Percentiles rank a stretch among this genome's conserved stretches.
These are phyloP conservation scores for Coix lacrymajobi DNA, from an alignment of 176 grass and related monocot genomes.

Conservation along the genomic window DNA sequence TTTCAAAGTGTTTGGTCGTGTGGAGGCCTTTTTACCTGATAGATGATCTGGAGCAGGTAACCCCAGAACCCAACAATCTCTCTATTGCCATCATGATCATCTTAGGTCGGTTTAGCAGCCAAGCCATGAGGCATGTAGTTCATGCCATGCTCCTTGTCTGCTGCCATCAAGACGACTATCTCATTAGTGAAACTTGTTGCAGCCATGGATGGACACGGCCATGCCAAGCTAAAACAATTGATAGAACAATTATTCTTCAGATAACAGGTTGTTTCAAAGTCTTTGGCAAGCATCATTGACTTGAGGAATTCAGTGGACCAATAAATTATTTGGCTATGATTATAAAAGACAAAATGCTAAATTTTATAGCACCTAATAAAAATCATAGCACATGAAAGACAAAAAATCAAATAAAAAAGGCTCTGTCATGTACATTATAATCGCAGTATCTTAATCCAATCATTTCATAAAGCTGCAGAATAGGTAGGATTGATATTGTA, in stretches of 20 bases:
- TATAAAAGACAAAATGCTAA: conserved; percentile 27
- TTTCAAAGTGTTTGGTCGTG: conserved; percentile 32
- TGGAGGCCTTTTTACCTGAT: conserved; percentile 40
- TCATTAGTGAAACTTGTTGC: conserved; percentile 43
- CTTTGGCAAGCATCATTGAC: conserved; percentile 5
- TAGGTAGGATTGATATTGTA: too few relatives aligned
- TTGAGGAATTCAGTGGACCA: neutral
- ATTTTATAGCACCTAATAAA: too few relatives aligned
- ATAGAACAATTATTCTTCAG: conserved; percentile 4
- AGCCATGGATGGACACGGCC: conserved; percentile 68
- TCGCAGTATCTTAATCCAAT: too few relatives aligned
- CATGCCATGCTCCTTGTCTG: conserved; percentile 41
- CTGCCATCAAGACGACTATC: neutral
- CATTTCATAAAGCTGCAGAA: too few relatives aligned
- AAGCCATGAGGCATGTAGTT: conserved; percentile 9
- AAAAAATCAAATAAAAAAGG: too few relatives aligned
- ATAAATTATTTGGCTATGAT: conserved; percentile 11
- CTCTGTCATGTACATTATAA: too few relatives aligned
- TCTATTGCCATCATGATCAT: conserved; percentile 5
- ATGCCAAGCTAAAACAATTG: conserved; percentile 60
- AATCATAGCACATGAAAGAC: too few relatives aligned
- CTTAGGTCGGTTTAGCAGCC: conserved; percentile 13
- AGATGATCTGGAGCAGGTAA: conserved; percentile 80
- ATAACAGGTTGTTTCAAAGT: neutral
- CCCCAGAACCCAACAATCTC: conserved; percentile 78